Evolutionary conservation across 371 early-diverging fungal genomes (phyloP).

Genomic region (Coemansia sp.): DNA sequence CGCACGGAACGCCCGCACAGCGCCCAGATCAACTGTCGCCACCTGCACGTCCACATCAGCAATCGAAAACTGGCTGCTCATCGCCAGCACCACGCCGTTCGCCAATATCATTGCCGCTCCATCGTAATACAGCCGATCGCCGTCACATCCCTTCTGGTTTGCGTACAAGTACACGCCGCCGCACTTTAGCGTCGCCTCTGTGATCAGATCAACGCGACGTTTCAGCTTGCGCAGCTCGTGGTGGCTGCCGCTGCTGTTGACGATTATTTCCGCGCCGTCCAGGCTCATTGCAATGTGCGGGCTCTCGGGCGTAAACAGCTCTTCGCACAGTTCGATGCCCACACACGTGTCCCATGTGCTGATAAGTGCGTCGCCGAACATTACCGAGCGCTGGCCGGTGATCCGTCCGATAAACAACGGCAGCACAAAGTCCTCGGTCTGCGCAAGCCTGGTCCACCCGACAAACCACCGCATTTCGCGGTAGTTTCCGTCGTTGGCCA

Average conservation of each 20-base stretch:
- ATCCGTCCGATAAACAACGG: conserved; percentile 77
- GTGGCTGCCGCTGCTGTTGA: conserved; percentile 68
- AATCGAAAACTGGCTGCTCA: conserved; percentile 90
- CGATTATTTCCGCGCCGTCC: conserved; percentile 95
- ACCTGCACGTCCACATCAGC: conserved; percentile 91
- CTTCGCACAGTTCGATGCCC: conserved; percentile 96
- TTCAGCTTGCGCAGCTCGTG: conserved; percentile 55
- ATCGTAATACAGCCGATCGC: conserved; percentile 97
- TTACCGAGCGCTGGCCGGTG: conserved; percentile 65
- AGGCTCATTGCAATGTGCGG: conserved; percentile 90
- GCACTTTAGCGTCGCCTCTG: conserved; percentile 84
- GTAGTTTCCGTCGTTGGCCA: conserved; percentile 98
- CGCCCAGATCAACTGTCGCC: conserved; percentile 89
- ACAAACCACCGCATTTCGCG: conserved; percentile 94
- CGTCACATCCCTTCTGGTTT: conserved; percentile 97
- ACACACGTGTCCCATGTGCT: conserved; percentile 77
- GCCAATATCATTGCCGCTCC: conserved; percentile 87
- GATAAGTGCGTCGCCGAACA: conserved; percentile 85
- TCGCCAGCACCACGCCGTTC: conserved; percentile 88
- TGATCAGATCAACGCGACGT: conserved; percentile 81
- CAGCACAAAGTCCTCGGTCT: conserved; percentile 71
- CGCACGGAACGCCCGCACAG: conserved; percentile 80
- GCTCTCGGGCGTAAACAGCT: conserved; percentile 89
- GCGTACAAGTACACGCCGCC: conserved; percentile 95
- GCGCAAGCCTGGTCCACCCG: conserved; percentile 71